Conservation (phyloP, 108 stramenopile genomes). For the Skeletonema costatum region DNA sequence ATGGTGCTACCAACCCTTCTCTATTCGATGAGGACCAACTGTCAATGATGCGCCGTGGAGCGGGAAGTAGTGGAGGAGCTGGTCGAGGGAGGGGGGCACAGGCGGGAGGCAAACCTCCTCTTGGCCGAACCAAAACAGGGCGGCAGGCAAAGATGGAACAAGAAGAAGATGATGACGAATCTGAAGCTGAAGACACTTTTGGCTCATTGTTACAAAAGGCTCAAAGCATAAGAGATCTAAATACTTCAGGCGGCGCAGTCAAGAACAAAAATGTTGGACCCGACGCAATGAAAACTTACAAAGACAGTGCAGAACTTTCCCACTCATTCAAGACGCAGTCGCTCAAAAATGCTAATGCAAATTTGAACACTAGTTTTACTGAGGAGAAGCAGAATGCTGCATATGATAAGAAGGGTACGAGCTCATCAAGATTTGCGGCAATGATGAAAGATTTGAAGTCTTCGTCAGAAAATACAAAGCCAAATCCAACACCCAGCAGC, state of each 20-base stretch:
- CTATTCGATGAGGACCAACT: constrained; percentile 22
- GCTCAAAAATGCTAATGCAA: constrained; percentile 14
- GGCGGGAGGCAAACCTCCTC: neutral
- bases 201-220: neutral
- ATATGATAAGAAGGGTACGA: neutral
- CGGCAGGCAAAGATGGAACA: neutral
- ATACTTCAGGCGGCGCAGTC: neutral
- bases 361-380: neutral
- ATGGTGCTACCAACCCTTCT: neutral
- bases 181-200: constrained; percentile 8
- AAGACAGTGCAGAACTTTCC: constrained; percentile 4
- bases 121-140: neutral
- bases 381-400: neutral
- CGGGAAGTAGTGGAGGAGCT: neutral
- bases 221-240: neutral
- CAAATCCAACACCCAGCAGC: neutral
- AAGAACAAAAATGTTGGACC: neutral
- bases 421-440: constrained; percentile 15
- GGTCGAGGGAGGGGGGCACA: constrained; percentile 3
- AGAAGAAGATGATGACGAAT: neutral
- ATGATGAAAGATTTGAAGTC: constrained; percentile 23
- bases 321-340: neutral
- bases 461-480: neutral
- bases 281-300: neutral
- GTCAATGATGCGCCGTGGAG: constrained; percentile 15